Evolutionary conservation across 2,329 filamentous ascomycete genomes (phyloP).

Genomic region (Blastomyces silverae): DNA sequence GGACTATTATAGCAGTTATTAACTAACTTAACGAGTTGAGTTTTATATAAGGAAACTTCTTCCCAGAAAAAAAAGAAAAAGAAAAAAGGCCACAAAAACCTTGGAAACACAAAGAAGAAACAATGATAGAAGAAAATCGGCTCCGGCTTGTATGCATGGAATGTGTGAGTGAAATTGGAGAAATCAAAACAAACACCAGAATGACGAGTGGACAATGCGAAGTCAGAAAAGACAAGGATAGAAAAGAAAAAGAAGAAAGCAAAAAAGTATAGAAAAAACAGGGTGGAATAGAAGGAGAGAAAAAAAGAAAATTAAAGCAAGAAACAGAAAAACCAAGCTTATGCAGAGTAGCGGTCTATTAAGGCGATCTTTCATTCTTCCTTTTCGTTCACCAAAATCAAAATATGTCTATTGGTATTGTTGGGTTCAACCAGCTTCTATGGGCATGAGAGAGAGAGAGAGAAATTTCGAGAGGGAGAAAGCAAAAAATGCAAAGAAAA

Average conservation of each 20-base stretch:
- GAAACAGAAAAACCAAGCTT: neutral
- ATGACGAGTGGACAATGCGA: neutral
- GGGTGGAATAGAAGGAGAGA: neutral
- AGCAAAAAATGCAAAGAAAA: neutral
- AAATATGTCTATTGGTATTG: neutral
- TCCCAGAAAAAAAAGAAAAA: no score
- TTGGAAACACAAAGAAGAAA: neutral
- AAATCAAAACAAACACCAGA: slow-evolving; percentile 1
- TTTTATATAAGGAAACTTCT: no score
- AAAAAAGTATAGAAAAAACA: neutral
- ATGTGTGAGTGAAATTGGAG: neutral
- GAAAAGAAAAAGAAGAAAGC: slow-evolving; percentile 2
- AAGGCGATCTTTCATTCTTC: neutral
- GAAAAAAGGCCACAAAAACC: neutral
- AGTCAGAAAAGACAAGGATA: neutral
- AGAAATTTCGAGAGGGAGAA: neutral
- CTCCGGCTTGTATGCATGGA: neutral
- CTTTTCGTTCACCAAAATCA: neutral
- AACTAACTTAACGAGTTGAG: neutral
- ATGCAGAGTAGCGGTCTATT: neutral
- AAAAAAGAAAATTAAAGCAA: neutral
- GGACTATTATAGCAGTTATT: neutral
- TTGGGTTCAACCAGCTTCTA: neutral
- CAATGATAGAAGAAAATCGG: neutral
- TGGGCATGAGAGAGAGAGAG: neutral